Percentiles rank a stretch among this genome's conserved stretches.
Evolutionary conservation across 2,329 filamentous ascomycete genomes (phyloP).

Genomic region (Elsinoe australis): DNA sequence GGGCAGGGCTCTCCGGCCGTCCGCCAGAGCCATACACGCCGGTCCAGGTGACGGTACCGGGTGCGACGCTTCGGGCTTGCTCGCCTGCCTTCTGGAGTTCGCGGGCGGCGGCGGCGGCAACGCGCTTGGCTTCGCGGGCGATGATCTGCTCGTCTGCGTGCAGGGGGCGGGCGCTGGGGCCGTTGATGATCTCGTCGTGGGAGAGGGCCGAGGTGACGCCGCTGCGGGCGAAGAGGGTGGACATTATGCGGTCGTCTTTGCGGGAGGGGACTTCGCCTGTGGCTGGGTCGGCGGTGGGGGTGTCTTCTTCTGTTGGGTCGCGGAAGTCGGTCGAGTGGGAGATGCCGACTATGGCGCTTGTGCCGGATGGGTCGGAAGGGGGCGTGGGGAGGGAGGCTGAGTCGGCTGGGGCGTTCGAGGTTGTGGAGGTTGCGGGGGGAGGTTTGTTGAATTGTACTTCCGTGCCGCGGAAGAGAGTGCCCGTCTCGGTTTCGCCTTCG

Average conservation of each 20-base stretch:
- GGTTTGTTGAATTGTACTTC: conserved; percentile 57
- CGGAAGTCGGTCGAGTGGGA: conserved; percentile 39
- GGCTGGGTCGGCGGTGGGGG: conserved; percentile 19
- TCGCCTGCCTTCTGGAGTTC: conserved; percentile 67
- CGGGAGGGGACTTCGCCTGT: conserved; percentile 20
- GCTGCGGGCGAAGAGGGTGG: conserved; percentile 78
- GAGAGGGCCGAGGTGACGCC: conserved; percentile 86
- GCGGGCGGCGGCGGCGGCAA: conserved; percentile 69
- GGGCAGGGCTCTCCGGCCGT: conserved; percentile 51
- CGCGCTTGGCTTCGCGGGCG: conserved; percentile 69
- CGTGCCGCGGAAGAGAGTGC: conserved; percentile 77
- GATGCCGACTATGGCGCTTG: conserved; percentile 35
- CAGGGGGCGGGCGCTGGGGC: conserved; percentile 43
- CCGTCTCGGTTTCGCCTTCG: conserved; percentile 66
- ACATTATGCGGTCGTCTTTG: conserved; percentile 69
- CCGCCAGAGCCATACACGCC: conserved; percentile 74
- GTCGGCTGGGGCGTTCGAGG: neutral
- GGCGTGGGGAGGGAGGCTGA: neutral
- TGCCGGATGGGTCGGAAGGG: conserved; percentile 14
- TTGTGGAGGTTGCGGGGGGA: conserved; percentile 2
- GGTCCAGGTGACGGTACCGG: conserved; percentile 90
- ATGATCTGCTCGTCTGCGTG: conserved; percentile 71
- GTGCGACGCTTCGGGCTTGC: conserved; percentile 62
- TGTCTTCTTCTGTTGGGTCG: conserved; percentile 26
- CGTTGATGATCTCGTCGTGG: conserved; percentile 83